phyloP scores from a whole-genome alignment of 805 yeast genomes.

The Candida schatavii region DNA sequence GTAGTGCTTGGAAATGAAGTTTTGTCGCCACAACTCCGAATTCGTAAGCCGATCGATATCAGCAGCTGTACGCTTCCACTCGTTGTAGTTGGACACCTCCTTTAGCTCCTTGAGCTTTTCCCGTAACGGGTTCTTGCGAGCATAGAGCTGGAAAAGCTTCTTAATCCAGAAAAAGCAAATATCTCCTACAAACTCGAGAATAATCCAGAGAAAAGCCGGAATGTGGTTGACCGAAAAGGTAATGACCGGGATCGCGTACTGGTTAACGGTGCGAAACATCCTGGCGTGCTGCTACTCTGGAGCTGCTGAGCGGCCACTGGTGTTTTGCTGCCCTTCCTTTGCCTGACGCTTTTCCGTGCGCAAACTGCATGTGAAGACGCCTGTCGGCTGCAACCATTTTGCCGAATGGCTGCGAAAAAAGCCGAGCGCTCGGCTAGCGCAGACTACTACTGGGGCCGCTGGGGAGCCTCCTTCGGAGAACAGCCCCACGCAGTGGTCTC shows the following conservation, averaged over 20 bases:
- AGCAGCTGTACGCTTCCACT: slow-evolving; percentile 59
- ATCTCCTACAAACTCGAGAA: slow-evolving; percentile 43
- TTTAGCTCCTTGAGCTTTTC: slow-evolving; percentile 49
- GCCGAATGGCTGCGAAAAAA: too few relatives aligned
- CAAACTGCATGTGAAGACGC: too few relatives aligned
- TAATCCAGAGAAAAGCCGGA: slow-evolving; percentile 39
- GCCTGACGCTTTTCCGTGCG: too few relatives aligned
- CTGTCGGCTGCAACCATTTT: too few relatives aligned
- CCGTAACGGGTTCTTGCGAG: slow-evolving; percentile 42
- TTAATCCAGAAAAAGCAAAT: slow-evolving; percentile 47
- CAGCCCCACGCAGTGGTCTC: too few relatives aligned
- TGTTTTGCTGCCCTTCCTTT: too few relatives aligned
- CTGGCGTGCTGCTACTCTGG: too few relatives aligned
- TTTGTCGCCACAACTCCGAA: slow-evolving; percentile 67
- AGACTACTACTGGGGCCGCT: too few relatives aligned
- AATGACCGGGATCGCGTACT: slow-evolving; percentile 19
- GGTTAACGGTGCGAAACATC: neutral
- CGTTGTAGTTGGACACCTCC: slow-evolving; percentile 56
- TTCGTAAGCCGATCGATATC: slow-evolving; percentile 49
- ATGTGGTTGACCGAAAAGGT: slow-evolving; percentile 31
- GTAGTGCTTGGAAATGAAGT: slow-evolving; percentile 75
- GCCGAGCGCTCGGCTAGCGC: too few relatives aligned
- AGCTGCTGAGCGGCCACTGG: too few relatives aligned
- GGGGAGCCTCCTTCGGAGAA: too few relatives aligned
- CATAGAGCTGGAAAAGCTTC: slow-evolving; percentile 31